Conservation (phyloP, 164 flowering plant species). For the Protea cynaroides region DNA sequence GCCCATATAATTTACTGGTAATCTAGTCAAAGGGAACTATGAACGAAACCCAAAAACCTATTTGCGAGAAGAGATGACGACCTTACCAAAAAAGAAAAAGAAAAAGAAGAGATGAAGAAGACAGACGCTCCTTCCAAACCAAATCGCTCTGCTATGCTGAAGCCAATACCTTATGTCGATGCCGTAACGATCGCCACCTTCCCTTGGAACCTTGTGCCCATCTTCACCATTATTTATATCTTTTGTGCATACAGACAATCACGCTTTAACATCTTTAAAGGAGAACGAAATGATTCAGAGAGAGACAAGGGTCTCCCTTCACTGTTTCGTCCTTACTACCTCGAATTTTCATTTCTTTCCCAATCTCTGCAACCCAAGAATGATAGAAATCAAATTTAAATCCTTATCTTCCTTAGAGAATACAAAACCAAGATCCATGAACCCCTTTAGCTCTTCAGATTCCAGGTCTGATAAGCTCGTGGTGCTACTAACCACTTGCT, state of each 20-base stretch:
- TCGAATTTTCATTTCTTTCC: too few species aligned
- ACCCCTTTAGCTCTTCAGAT: too few species aligned
- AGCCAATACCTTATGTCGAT: conserved; percentile 93
- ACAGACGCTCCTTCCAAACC: conserved; percentile 91
- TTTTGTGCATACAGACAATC: neutral
- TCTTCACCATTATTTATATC: conserved; percentile 16
- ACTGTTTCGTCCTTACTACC: too few species aligned
- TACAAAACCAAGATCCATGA: too few species aligned
- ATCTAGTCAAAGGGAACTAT: neutral
- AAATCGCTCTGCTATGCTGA: conserved; percentile 72
- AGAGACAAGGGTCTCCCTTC: too few species aligned
- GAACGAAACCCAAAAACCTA: conserved; percentile 39
- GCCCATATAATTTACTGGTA: neutral
- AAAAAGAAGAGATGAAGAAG: too few species aligned
- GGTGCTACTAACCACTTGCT: too few species aligned
- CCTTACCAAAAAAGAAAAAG: too few species aligned
- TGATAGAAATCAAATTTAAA: too few species aligned
- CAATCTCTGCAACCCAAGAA: too few species aligned
- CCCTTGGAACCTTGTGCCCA: conserved; percentile 60
- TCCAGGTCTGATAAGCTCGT: too few species aligned
- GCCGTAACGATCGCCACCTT: conserved; percentile 92
- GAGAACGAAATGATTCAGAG: neutral
- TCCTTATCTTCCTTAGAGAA: too few species aligned
- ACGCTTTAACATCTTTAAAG: neutral
- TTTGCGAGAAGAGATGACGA: conserved; percentile 80